Conservation (phyloP, 768 basidiomycete species). For the Trametes elegans region DNA sequence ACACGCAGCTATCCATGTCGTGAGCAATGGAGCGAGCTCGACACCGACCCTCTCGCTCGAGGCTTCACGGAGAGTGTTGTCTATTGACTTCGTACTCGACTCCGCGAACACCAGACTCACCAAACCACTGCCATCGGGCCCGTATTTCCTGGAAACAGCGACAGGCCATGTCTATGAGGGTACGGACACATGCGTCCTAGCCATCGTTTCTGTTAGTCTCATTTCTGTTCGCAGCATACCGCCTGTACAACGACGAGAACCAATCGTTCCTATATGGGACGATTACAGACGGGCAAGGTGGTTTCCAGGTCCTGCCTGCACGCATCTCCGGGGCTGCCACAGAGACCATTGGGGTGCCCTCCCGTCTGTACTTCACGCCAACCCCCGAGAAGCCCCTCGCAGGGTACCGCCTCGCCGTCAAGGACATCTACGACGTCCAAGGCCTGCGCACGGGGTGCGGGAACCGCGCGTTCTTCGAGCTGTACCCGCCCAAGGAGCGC, state of each 20-base stretch:
- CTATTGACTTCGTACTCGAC: slow-evolving; percentile 17
- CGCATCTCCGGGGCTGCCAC: slow-evolving; percentile 27
- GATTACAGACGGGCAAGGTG: slow-evolving; percentile 37
- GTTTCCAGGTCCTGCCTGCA: slow-evolving; percentile 25
- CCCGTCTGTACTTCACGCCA: slow-evolving; percentile 40
- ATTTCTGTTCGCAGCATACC: slow-evolving; percentile 29
- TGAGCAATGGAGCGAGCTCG: slow-evolving; percentile 18
- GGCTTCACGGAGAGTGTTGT: slow-evolving; percentile 5
- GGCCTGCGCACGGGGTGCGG: slow-evolving; percentile 38
- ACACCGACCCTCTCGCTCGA: slow-evolving; percentile 10
- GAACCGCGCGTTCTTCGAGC: slow-evolving; percentile 34
- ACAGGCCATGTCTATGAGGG: slow-evolving; percentile 29
- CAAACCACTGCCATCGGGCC: slow-evolving; percentile 22
- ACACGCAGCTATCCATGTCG: slow-evolving; percentile 23
- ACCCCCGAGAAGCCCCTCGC: slow-evolving; percentile 34
- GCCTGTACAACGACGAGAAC: slow-evolving; percentile 42
- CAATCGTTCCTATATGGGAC: slow-evolving; percentile 44
- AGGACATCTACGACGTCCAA: slow-evolving; percentile 42
- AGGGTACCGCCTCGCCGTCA: slow-evolving; percentile 49
- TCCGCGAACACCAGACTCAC: slow-evolving; percentile 19
- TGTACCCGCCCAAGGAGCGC: slow-evolving; percentile 34
- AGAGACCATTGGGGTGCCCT: slow-evolving; percentile 45
- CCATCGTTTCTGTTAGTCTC: neutral
- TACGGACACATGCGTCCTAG: neutral
- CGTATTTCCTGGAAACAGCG: slow-evolving; percentile 25